A percentile compares a stretch with the other conserved stretches of the same genome.
These are phyloP conservation scores for Knoxdaviesia capensis DNA, from an alignment of 2,329 filamentous ascomycete genomes.

Conservation along the genomic window DNA sequence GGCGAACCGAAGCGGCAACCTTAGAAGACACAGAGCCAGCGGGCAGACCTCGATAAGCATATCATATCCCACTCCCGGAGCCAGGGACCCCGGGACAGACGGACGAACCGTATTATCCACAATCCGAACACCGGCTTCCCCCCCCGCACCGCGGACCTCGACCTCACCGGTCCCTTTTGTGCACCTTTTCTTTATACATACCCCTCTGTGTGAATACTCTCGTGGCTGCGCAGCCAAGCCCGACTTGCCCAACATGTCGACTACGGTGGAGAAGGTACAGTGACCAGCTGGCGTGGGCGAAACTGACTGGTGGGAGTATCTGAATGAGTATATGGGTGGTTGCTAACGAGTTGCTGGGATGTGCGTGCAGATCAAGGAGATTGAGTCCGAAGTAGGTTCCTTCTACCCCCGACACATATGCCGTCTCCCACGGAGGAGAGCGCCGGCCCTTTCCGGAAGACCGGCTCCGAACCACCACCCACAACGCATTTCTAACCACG, in stretches of 20 bases:
- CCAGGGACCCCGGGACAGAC: no score
- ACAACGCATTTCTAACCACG: conserved; percentile 94
- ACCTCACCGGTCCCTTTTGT: no score
- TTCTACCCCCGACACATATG: conserved; percentile 3
- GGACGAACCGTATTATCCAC: no score
- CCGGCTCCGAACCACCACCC: conserved; percentile 83
- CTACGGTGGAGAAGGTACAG: conserved; percentile 83
- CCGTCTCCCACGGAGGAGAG: conserved; percentile 42
- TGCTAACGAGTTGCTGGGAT: conserved; percentile 12
- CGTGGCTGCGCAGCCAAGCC: no score
- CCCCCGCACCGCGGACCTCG: no score
- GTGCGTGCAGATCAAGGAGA: conserved; percentile 63
- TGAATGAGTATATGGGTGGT: conserved; percentile 1
- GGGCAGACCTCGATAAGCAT: no score
- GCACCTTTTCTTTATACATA: no score
- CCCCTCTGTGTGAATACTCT: no score
- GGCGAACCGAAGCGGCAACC: no score
- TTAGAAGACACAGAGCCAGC: no score
- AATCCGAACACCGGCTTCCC: no score
- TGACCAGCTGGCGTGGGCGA: conserved; percentile 4
- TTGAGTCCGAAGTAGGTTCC: conserved; percentile 70
- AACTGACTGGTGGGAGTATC: conserved; percentile 1
- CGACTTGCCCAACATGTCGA: conserved; percentile 52
- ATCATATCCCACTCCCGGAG: no score
- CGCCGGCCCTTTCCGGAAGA: conserved; percentile 94